Conservation (phyloP, 495 filamentous ascomycete species). For the Aspergillus taichungensis region DNA sequence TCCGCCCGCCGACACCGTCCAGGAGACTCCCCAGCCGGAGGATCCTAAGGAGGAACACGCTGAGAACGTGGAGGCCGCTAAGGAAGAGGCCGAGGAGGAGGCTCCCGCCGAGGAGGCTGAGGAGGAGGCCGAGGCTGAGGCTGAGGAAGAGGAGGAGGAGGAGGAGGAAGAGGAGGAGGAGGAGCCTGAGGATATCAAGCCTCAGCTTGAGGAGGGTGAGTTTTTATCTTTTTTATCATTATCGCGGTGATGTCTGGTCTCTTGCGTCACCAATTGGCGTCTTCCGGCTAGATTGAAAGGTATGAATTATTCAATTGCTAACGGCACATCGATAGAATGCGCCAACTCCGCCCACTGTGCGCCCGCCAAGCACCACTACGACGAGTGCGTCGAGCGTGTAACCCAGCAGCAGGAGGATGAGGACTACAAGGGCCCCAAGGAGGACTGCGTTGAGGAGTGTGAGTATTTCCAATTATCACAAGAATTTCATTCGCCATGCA, state of each 20-base stretch:
- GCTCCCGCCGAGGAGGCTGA: slow-evolving; percentile 38
- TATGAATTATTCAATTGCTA: not conserved
- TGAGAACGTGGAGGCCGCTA: slow-evolving; percentile 30
- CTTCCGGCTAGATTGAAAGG: too few relatives aligned
- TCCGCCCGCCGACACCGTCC: slow-evolving; percentile 44
- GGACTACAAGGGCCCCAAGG: slow-evolving; percentile 54
- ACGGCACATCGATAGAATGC: slow-evolving; percentile 59
- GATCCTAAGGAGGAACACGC: slow-evolving; percentile 41
- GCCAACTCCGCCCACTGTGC: slow-evolving; percentile 73
- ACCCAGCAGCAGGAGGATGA: slow-evolving; percentile 59
- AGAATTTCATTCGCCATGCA: not conserved
- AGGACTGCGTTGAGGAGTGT: slow-evolving; percentile 99
- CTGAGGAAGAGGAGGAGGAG: slow-evolving; percentile 48
- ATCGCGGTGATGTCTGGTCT: too few relatives aligned
- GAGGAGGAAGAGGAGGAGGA: slow-evolving; percentile 88
- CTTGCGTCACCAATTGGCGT: too few relatives aligned
- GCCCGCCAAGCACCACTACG: slow-evolving; percentile 91
- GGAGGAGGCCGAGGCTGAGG: slow-evolving; percentile 34
- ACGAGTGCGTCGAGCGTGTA: slow-evolving; percentile 94
- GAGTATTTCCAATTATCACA: slow-evolving; percentile 33
- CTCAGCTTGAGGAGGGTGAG: slow-evolving; percentile 84
- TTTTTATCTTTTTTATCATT: too few relatives aligned
- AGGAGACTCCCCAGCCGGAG: slow-evolving; percentile 45
- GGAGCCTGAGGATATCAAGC: slow-evolving; percentile 81
- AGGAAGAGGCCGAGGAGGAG: slow-evolving; percentile 40